Evolutionary conservation across 2,329 filamentous ascomycete species (phyloP).

Genomic region (Cadophora sp.): DNA sequence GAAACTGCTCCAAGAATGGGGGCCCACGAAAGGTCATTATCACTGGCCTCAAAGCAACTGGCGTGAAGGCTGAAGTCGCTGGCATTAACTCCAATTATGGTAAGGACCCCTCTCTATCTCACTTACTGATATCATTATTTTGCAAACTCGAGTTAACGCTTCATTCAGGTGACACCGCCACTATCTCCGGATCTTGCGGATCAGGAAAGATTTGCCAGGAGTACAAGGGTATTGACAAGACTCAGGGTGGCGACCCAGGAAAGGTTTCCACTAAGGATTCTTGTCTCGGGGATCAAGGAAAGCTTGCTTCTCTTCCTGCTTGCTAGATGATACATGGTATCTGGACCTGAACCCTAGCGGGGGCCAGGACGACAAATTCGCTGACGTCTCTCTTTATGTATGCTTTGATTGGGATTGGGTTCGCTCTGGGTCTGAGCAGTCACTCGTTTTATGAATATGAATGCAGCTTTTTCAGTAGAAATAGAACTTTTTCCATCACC

Average conservation of each 20-base stretch:
- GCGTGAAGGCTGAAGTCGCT: slow-evolving; percentile 38
- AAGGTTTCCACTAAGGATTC: slow-evolving; percentile 5
- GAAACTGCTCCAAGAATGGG: slow-evolving; percentile 49
- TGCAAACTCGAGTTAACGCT: too few species aligned
- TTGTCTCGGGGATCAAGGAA: slow-evolving; percentile 13
- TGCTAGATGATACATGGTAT: neutral
- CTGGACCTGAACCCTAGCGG: too few species aligned
- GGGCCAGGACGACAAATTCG: too few species aligned
- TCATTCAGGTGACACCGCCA: slow-evolving; percentile 43
- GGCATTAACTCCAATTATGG: slow-evolving; percentile 50
- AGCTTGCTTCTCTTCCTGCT: slow-evolving; percentile 3
- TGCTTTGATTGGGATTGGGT: neutral
- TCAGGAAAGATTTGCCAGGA: slow-evolving; percentile 17
- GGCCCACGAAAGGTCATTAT: slow-evolving; percentile 44
- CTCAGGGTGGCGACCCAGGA: neutral
- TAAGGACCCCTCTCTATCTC: neutral
- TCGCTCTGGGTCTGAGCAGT: neutral
- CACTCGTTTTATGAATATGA: neutral
- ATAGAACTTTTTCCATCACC: too few species aligned
- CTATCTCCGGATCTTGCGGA: slow-evolving; percentile 37
- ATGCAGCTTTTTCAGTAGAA: neutral
- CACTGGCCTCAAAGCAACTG: slow-evolving; percentile 44
- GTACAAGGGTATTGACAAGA: slow-evolving; percentile 13
- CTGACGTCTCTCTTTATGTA: neutral
- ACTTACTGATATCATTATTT: too few species aligned